These are phyloP conservation scores for Malassezia psittaci DNA, from an alignment of 1,284 basidiomycete species.

Conservation along the genomic window DNA sequence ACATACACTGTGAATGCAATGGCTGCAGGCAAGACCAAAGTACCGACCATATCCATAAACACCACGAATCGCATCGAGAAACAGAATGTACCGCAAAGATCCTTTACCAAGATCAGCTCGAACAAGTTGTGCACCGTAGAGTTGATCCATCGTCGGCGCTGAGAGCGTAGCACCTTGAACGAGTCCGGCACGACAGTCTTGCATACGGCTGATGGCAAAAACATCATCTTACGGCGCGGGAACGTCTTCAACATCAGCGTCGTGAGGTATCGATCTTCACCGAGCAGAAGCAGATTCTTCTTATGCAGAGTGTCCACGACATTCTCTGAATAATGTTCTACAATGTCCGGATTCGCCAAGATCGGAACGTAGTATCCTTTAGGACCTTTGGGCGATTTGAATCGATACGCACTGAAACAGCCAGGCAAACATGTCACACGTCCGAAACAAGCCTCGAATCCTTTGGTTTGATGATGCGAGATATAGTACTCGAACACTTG, in stretches of 20 bases:
- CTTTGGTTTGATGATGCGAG: conserved; percentile 78
- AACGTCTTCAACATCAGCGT: conserved; percentile 52
- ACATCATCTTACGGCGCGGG: conserved; percentile 52
- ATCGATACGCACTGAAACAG: conserved; percentile 51
- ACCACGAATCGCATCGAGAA: conserved; percentile 51
- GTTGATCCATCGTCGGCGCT: conserved; percentile 52
- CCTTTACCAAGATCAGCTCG: conserved; percentile 50
- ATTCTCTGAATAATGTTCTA: conserved; percentile 52
- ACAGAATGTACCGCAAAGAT: conserved; percentile 52
- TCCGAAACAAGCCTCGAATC: conserved; percentile 50
- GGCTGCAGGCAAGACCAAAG: conserved; percentile 51
- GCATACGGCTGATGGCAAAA: conserved; percentile 50
- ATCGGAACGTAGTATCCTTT: conserved; percentile 51
- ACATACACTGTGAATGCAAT: conserved; percentile 50
- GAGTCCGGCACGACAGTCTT: conserved; percentile 52
- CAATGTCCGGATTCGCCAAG: conserved; percentile 51
- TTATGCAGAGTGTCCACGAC: conserved; percentile 51
- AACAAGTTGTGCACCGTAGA: conserved; percentile 52
- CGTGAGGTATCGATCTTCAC: conserved; percentile 51
- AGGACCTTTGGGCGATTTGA: conserved; percentile 51
- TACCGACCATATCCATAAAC: conserved; percentile 51
- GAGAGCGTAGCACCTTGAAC: conserved; percentile 50
- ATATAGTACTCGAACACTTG: conserved; percentile 94
- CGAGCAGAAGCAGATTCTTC: conserved; percentile 51
- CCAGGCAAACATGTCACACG: conserved; percentile 51